Evolutionary conservation across 768 basidiomycete species (phyloP).

Genomic region (Tricholoma terreum): DNA sequence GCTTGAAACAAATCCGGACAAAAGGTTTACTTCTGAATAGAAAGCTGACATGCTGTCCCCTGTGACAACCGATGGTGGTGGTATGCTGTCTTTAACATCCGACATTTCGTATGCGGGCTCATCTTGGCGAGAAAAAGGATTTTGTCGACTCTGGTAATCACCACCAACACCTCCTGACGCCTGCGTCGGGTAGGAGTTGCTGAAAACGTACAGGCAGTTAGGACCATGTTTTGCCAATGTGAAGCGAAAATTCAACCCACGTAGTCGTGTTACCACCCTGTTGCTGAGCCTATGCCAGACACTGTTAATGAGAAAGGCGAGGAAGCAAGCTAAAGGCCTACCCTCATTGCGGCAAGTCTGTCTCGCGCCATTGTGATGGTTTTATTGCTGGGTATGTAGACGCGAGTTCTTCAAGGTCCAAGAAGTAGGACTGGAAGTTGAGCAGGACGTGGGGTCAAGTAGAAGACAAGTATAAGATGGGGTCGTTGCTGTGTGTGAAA

Average conservation of each 20-base stretch:
- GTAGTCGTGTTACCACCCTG: conserved; percentile 51
- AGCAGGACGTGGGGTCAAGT: background rate
- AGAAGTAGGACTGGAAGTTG: background rate
- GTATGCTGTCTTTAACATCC: conserved; percentile 58
- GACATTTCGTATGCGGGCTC: conserved; percentile 69
- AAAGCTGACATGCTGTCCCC: conserved; percentile 65
- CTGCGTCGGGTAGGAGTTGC: conserved; percentile 68
- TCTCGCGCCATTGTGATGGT: conserved; percentile 73
- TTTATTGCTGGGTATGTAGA: conserved; percentile 18
- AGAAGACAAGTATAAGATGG: too few relatives aligned
- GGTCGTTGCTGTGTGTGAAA: too few relatives aligned
- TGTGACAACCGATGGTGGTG: conserved; percentile 33
- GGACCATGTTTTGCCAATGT: conserved; percentile 3
- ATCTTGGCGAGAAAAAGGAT: conserved; percentile 70
- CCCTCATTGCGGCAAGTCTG: conserved; percentile 85
- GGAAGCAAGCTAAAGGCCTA: conserved; percentile 29
- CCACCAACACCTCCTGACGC: conserved; percentile 48
- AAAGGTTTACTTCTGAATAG: conserved; percentile 62
- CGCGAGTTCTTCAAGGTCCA: conserved; percentile 16
- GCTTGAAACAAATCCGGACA: background rate
- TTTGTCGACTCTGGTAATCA: conserved; percentile 47
- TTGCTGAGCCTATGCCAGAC: conserved; percentile 57
- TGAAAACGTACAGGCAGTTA: conserved; percentile 23
- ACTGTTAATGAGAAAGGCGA: conserved; percentile 6
- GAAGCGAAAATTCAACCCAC: conserved; percentile 32